These are phyloP conservation scores for Nicotiana undulata DNA, from an alignment of 257 asterid species.

Conservation along the genomic window DNA sequence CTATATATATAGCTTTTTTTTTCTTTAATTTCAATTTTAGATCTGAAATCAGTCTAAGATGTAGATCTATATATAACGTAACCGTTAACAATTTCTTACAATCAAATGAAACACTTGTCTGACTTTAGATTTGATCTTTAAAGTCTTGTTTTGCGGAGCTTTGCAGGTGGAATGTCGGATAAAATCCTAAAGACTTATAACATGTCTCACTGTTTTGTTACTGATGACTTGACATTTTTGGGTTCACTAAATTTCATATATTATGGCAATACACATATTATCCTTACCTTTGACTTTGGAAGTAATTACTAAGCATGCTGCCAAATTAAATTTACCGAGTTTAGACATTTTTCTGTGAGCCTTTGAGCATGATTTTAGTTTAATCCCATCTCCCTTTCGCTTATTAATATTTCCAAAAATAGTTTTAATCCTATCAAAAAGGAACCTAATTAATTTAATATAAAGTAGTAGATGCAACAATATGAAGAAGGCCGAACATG, in stretches of 20 bases:
- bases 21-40: neutral
- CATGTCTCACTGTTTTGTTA: neutral
- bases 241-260: too few species aligned
- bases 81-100: neutral
- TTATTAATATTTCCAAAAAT: neutral
- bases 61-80: slow-evolving; percentile 1
- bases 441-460: neutral
- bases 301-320: too few species aligned
- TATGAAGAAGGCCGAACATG: neutral
- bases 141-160: slow-evolving; percentile 6
- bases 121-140: neutral
- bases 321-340: neutral
- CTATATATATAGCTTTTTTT: neutral
- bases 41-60: neutral
- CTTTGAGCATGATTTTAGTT: neutral
- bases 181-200: neutral
- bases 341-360: neutral
- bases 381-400: neutral
- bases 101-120: neutral
- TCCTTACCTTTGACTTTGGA: too few species aligned
- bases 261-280: too few species aligned
- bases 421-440: neutral
- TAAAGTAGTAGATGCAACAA: neutral
- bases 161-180: slow-evolving; percentile 8
- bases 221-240: neutral